These are phyloP conservation scores for Pseudogymnoascus sp. DNA, from an alignment of 2,329 filamentous ascomycete genomes.

Conservation along the genomic window DNA sequence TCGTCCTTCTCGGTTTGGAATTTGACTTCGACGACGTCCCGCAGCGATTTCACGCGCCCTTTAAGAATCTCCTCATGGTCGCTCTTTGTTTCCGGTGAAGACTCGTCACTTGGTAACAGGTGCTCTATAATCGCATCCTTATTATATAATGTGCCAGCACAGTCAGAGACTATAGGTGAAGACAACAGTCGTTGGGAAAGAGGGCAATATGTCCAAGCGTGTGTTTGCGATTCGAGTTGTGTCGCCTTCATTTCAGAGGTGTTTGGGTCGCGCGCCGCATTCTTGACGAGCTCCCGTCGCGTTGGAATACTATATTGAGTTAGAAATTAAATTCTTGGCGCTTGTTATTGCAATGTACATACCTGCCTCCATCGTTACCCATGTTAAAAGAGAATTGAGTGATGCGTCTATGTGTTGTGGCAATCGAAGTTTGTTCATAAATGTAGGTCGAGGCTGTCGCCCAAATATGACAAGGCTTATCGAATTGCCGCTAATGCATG, in stretches of 20 bases:
- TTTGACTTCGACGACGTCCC: constrained; percentile 80
- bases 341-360: constrained; percentile 17
- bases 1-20: constrained; percentile 48
- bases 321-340: constrained; percentile 11
- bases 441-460: not conserved
- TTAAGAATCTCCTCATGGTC: constrained; percentile 56
- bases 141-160: constrained; percentile 79
- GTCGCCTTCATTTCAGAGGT: constrained; percentile 83
- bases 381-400: constrained; percentile 39
- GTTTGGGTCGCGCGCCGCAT: constrained; percentile 75
- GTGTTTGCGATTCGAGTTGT: constrained; percentile 73
- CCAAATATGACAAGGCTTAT: constrained; percentile 9
- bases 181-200: constrained; percentile 69
- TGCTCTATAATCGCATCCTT: constrained; percentile 80
- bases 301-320: constrained; percentile 64
- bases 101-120: constrained; percentile 48
- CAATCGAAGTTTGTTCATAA: not conserved
- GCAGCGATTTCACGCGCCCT: constrained; percentile 65
- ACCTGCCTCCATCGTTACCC: constrained; percentile 94
- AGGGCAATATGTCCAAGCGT: constrained; percentile 81
- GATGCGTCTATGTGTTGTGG: not conserved
- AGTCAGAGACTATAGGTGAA: constrained; percentile 70
- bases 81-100: constrained; percentile 34
- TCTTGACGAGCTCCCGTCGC: constrained; percentile 90
- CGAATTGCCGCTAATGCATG: not conserved